Conservation (phyloP, 352 stramenopile species). For the Globisporangium megalacanthum region DNA sequence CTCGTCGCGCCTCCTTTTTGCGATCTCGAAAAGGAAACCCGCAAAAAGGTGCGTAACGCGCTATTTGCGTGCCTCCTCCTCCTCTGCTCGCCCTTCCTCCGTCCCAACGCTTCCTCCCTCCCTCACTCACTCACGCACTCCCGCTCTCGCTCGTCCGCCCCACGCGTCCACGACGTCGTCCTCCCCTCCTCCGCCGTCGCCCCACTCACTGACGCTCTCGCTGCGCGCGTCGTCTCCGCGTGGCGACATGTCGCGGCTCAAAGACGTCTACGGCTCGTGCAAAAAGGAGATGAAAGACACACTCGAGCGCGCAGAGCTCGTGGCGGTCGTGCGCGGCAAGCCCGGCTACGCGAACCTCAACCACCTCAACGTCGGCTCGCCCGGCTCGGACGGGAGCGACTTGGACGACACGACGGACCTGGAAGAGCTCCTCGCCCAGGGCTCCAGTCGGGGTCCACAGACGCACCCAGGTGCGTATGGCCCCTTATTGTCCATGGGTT, state of each 20-base stretch:
- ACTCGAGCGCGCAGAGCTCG: constrained; percentile 61
- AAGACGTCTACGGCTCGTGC: constrained; percentile 72
- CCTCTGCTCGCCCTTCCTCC: too few species aligned
- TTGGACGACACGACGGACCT: constrained; percentile 74
- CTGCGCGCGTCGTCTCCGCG: not conserved
- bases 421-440: constrained; percentile 70
- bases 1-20: too few species aligned
- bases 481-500: too few species aligned
- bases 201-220: not conserved
- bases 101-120: too few species aligned
- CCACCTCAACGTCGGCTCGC: constrained; percentile 74
- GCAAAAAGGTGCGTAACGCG: too few species aligned
- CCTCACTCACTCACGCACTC: not conserved
- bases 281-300: constrained; percentile 78
- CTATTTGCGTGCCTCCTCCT: too few species aligned
- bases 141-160: not conserved
- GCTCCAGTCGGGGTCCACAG: constrained; percentile 63
- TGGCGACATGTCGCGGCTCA: constrained; percentile 48
- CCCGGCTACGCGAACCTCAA: constrained; percentile 80
- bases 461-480: constrained; percentile 66
- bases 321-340: constrained; percentile 66
- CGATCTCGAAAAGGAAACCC: too few species aligned
- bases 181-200: not conserved
- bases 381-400: constrained; percentile 69
- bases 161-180: constrained; percentile 3